These are phyloP conservation scores for Penicillium herquei DNA, from an alignment of 495 filamentous ascomycete genomes.

Conservation along the genomic window DNA sequence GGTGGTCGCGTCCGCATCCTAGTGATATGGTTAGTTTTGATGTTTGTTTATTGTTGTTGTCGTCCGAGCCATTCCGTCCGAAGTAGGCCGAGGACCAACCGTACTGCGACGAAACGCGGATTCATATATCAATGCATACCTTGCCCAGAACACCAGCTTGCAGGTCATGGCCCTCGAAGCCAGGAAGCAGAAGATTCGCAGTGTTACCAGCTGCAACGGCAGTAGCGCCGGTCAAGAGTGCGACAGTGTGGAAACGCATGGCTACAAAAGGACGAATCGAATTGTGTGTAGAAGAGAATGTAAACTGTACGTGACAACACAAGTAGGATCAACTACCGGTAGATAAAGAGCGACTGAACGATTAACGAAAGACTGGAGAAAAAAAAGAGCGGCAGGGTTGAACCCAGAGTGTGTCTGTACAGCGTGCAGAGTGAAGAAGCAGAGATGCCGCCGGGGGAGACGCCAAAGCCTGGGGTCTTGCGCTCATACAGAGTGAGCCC, in stretches of 20 bases:
- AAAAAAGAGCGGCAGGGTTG: background rate
- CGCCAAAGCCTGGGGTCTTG: background rate
- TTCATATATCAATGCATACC: constrained; percentile 15
- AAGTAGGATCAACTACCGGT: background rate
- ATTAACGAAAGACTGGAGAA: constrained; percentile 8
- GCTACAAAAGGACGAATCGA: constrained; percentile 25
- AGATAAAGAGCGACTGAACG: constrained; percentile 3
- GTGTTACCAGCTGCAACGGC: constrained; percentile 30
- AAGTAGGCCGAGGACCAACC: background rate
- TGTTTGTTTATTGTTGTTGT: constrained; percentile 5
- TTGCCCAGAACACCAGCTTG: constrained; percentile 24
- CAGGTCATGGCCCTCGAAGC: constrained; percentile 23
- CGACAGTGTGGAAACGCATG: constrained; percentile 31
- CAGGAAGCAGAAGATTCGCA: constrained; percentile 31
- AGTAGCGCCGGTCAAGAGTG: constrained; percentile 27
- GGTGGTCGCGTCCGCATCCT: constrained; percentile 28
- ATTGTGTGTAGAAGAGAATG: constrained; percentile 12
- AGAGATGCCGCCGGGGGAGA: background rate
- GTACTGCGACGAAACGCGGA: background rate
- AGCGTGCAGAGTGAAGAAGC: background rate
- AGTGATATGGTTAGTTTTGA: background rate
- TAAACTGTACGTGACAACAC: constrained; percentile 15
- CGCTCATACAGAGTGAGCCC: background rate
- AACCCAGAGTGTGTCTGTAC: background rate
- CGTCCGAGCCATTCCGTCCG: background rate